Conservation (phyloP, 768 basidiomycete genomes). For the Suillus paluster region DNA sequence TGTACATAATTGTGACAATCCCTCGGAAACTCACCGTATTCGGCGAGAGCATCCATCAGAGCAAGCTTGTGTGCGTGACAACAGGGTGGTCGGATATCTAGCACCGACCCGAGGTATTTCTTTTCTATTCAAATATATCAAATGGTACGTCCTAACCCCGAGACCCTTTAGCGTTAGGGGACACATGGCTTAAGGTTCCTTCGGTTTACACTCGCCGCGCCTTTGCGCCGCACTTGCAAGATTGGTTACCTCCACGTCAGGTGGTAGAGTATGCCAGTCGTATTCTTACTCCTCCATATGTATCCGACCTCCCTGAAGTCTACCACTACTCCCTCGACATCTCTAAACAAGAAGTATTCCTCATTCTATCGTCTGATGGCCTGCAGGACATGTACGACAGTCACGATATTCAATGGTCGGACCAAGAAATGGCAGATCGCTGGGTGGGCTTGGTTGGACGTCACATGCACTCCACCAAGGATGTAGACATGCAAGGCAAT, state of each 20-base stretch:
- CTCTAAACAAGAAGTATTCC: constrained; percentile 28
- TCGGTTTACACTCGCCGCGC: constrained; percentile 35
- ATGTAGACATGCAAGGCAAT: constrained; percentile 29
- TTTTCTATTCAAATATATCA: constrained; percentile 2
- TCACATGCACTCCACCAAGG: constrained; percentile 24
- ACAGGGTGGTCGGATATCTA: constrained; percentile 42
- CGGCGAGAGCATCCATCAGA: constrained; percentile 36
- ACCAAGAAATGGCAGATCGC: constrained; percentile 34
- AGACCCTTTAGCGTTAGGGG: constrained; percentile 24
- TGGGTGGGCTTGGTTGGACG: constrained; percentile 41
- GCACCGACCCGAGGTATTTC: constrained; percentile 42
- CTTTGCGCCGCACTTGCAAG: constrained; percentile 29
- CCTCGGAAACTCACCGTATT: constrained; percentile 30
- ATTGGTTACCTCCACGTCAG: constrained; percentile 26
- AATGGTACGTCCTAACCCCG: constrained; percentile 16
- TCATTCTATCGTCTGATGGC: constrained; percentile 54
- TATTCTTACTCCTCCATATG: constrained; percentile 50
- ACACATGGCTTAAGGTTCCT: constrained; percentile 41
- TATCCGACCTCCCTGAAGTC: constrained; percentile 46
- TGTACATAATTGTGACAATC: constrained; percentile 36
- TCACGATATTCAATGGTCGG: constrained; percentile 22
- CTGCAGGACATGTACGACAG: constrained; percentile 45
- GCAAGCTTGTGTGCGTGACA: constrained; percentile 30
- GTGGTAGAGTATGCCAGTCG: constrained; percentile 35
- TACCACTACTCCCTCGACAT: constrained; percentile 37